These are phyloP conservation scores for Cryphonectria naterciae DNA, from an alignment of 2,329 filamentous ascomycete species.

Conservation along the genomic window DNA sequence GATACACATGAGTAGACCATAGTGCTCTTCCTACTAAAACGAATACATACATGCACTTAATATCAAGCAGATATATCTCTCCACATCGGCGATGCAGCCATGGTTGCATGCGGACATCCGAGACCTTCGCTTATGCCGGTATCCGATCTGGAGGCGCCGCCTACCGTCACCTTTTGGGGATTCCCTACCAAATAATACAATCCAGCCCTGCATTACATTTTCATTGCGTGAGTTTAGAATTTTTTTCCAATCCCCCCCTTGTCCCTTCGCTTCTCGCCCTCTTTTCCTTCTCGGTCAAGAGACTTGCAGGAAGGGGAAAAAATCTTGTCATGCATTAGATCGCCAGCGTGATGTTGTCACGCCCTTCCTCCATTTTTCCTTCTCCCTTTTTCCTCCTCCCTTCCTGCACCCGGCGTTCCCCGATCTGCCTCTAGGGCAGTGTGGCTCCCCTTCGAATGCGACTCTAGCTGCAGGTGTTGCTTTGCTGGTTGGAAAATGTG, in stretches of 20 bases:
- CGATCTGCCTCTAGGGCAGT: not conserved
- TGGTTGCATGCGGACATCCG: not conserved
- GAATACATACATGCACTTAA: not conserved
- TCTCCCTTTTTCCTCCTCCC: no score
- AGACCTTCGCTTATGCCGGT: constrained; percentile 10
- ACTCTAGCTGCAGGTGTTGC: not conserved
- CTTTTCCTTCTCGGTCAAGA: not conserved
- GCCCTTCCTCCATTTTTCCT: no score
- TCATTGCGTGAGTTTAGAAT: not conserved
- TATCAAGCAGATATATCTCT: not conserved
- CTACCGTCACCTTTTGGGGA: not conserved
- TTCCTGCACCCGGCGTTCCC: not conserved
- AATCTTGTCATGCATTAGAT: not conserved
- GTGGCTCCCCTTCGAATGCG: not conserved
- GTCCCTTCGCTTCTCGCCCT: not conserved
- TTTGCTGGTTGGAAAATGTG: no score
- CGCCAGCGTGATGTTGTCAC: not conserved
- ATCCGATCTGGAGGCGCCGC: constrained; percentile 5
- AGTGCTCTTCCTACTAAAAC: not conserved
- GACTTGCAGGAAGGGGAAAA: not conserved
- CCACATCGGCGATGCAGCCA: not conserved
- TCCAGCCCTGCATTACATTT: not conserved
- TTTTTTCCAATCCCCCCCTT: not conserved
- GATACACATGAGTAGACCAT: no score
- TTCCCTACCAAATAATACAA: constrained; percentile 1